These are phyloP conservation scores for Aschersonia sp. DNA, from an alignment of 2,329 filamentous ascomycete species.

Conservation along the genomic window DNA sequence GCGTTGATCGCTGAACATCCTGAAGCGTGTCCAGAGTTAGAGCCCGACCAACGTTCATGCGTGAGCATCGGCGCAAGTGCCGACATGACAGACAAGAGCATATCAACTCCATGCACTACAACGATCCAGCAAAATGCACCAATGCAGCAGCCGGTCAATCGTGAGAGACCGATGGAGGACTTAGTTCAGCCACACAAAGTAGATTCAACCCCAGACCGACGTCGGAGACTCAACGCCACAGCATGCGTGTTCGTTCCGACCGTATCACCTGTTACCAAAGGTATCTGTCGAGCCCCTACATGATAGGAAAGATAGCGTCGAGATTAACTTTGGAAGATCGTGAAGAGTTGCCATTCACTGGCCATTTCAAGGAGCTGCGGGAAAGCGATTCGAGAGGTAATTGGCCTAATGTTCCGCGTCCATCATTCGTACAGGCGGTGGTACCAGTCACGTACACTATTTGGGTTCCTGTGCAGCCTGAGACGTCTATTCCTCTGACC, in stretches of 20 bases:
- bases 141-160: too few species aligned
- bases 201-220: too few species aligned
- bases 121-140: too few species aligned
- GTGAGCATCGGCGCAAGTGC: background rate
- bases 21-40: background rate
- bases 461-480: background rate
- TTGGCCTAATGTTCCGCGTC: background rate
- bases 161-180: too few species aligned
- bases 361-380: background rate
- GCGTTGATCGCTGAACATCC: background rate
- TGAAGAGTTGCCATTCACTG: slow-evolving; percentile 1
- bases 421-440: background rate
- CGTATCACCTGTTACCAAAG: background rate
- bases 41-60: background rate
- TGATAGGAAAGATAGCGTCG: background rate
- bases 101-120: too few species aligned
- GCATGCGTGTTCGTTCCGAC: background rate
- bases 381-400: background rate
- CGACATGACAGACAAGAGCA: background rate
- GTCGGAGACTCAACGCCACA: background rate
- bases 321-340: background rate
- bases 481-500: background rate
- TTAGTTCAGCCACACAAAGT: too few species aligned
- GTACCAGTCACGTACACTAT: slow-evolving; percentile 1
- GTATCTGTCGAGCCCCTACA: background rate